These are phyloP conservation scores for Penicillium sp. DNA, from an alignment of 2,329 filamentous ascomycete genomes.

Conservation along the genomic window DNA sequence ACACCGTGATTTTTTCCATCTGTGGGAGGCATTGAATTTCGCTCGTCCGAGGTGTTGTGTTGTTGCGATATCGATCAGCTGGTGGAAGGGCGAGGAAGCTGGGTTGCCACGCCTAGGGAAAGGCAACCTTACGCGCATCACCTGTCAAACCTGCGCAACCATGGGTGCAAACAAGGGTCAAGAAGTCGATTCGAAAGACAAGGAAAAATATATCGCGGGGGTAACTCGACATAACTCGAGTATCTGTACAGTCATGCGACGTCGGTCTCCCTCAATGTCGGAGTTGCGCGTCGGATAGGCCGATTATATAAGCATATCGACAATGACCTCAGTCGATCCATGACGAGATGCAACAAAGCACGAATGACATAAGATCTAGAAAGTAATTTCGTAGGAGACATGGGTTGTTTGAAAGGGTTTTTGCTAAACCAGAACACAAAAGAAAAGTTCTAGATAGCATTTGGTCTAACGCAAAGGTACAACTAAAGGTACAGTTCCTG, in stretches of 20 bases:
- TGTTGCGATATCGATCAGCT: slow-evolving; percentile 26
- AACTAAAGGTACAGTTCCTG: slow-evolving; percentile 45
- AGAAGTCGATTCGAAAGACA: background rate
- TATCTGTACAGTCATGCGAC: background rate
- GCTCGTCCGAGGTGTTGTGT: slow-evolving; percentile 17
- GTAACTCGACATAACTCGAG: background rate
- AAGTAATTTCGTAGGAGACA: background rate
- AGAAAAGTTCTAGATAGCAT: slow-evolving; percentile 37
- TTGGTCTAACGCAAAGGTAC: slow-evolving; percentile 39
- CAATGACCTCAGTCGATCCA: background rate
- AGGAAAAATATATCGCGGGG: background rate
- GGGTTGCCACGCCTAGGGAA: slow-evolving; percentile 23
- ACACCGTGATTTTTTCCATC: slow-evolving; percentile 12
- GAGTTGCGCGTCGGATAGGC: slow-evolving; percentile 15
- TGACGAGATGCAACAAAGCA: background rate
- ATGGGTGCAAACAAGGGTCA: slow-evolving; percentile 18
- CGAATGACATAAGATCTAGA: background rate
- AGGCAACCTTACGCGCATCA: slow-evolving; percentile 25
- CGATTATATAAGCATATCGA: slow-evolving; percentile 11
- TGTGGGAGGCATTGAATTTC: slow-evolving; percentile 17
- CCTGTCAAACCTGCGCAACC: slow-evolving; percentile 18
- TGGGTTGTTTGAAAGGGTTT: background rate
- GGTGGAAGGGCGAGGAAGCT: slow-evolving; percentile 18
- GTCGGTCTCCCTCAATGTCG: slow-evolving; percentile 13
- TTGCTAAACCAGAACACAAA: slow-evolving; percentile 9